Evolutionary conservation across 768 basidiomycete genomes (phyloP).

Genomic region (Termitomyces sp.): DNA sequence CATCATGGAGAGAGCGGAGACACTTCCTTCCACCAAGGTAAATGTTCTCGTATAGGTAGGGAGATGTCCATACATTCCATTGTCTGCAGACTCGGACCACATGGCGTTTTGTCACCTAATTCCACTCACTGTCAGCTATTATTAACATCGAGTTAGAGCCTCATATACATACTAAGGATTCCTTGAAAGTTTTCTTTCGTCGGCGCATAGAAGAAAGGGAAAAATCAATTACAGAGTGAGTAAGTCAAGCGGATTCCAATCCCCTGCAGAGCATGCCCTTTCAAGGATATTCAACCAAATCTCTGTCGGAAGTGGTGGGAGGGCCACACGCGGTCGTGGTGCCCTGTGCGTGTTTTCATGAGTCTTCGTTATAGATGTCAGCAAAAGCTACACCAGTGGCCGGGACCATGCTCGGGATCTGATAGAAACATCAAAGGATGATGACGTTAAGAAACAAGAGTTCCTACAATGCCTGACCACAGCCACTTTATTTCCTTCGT

Average conservation of each 20-base stretch:
- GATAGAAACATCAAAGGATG: background rate
- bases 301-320: conserved; percentile 22
- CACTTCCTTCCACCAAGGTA: conserved; percentile 10
- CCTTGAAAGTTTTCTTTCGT: conserved; percentile 9
- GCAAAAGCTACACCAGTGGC: background rate
- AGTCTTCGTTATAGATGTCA: background rate
- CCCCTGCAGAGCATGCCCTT: conserved; percentile 15
- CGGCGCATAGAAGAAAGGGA: conserved; percentile 9
- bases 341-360: conserved; percentile 12
- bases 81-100: conserved; percentile 20
- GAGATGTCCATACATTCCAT: conserved; percentile 17
- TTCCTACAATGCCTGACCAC: background rate
- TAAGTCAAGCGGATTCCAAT: conserved; percentile 17
- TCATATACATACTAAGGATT: conserved; percentile 18
- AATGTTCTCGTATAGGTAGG: conserved; percentile 21
- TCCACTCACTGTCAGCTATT: background rate
- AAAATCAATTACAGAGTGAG: conserved; percentile 10
- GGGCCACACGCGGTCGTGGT: background rate
- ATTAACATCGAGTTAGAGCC: background rate
- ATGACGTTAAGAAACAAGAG: background rate
- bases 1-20: conserved; percentile 8
- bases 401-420: no score
- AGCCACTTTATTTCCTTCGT: background rate
- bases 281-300: conserved; percentile 21
- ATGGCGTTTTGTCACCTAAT: conserved; percentile 19